A percentile compares a stretch with the other conserved stretches of the same genome.
Evolutionary conservation across 768 basidiomycete species (phyloP).

Genomic region (Panellus pusillus): DNA sequence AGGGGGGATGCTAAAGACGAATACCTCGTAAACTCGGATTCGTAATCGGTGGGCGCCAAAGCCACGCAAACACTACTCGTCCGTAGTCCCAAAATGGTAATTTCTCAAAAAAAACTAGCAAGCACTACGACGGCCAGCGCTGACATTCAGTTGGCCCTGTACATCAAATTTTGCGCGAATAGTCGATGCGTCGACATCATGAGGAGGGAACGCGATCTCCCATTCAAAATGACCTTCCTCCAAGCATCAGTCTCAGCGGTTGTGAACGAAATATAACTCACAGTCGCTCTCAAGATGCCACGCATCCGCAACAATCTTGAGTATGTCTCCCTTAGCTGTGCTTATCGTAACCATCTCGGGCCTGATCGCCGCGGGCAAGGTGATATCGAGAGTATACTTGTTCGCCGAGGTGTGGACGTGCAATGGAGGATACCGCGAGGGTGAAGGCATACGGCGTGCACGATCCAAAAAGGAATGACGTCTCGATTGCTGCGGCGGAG

Average conservation of each 20-base stretch:
- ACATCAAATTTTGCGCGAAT: constrained; percentile 51
- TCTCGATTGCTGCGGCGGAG: constrained; percentile 5
- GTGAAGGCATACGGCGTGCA: constrained; percentile 27
- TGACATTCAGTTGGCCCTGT: constrained; percentile 47
- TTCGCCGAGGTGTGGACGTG: constrained; percentile 39
- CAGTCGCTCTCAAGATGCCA: constrained; percentile 63
- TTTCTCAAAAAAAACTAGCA: background rate
- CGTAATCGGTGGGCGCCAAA: background rate
- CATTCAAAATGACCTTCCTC: constrained; percentile 60
- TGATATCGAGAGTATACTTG: constrained; percentile 47
- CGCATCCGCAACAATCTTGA: constrained; percentile 59
- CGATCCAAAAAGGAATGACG: constrained; percentile 30
- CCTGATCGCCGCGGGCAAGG: constrained; percentile 45
- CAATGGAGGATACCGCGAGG: constrained; percentile 43
- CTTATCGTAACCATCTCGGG: constrained; percentile 67
- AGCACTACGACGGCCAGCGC: constrained; percentile 24
- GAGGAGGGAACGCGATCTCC: constrained; percentile 53
- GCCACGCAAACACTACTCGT: constrained; percentile 13
- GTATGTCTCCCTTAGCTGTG: constrained; percentile 57
- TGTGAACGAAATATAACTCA: constrained; percentile 33
- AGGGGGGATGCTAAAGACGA: too few relatives aligned
- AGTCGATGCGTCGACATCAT: constrained; percentile 54
- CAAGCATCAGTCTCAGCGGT: background rate
- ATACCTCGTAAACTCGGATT: too few relatives aligned
- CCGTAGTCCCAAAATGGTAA: background rate